These are phyloP conservation scores for Berkeleyomyces basicola DNA, from an alignment of 2,329 filamentous ascomycete genomes.

Conservation along the genomic window DNA sequence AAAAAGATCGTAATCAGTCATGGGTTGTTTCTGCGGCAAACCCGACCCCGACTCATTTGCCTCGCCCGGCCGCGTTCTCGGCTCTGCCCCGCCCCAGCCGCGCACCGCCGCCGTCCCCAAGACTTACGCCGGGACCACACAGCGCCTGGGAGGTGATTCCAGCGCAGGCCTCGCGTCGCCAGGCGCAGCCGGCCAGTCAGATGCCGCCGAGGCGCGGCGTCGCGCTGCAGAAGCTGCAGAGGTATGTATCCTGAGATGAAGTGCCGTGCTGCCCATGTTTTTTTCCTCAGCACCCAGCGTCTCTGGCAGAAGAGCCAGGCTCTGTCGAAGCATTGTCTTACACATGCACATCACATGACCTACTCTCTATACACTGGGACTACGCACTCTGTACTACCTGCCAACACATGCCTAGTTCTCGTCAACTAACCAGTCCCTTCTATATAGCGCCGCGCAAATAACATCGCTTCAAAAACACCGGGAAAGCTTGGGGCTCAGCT, in stretches of 20 bases:
- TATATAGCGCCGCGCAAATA: constrained; percentile 44
- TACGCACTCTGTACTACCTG: neutral
- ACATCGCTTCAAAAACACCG: constrained; percentile 35
- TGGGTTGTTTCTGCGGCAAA: constrained; percentile 83
- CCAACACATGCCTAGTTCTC: neutral
- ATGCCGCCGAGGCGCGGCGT: constrained; percentile 9
- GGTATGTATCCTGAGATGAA: neutral
- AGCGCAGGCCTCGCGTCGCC: constrained; percentile 1
- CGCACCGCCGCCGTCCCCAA: constrained; percentile 35
- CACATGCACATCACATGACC: neutral
- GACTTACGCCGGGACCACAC: constrained; percentile 5
- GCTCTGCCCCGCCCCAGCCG: constrained; percentile 29
- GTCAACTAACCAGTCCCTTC: neutral
- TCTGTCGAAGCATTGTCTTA: neutral
- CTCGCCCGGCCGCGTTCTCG: constrained; percentile 56
- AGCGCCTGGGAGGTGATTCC: neutral
- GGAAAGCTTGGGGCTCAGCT: constrained; percentile 58
- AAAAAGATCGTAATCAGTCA: constrained; percentile 22
- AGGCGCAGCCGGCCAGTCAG: neutral
- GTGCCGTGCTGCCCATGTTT: neutral
- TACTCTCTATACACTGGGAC: neutral
- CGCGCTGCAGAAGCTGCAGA: constrained; percentile 10
- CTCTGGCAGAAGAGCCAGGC: neutral
- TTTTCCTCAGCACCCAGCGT: neutral
- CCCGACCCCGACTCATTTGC: constrained; percentile 49